Conservation (phyloP, 768 basidiomycete species). For the Hypholoma fasciculare region DNA sequence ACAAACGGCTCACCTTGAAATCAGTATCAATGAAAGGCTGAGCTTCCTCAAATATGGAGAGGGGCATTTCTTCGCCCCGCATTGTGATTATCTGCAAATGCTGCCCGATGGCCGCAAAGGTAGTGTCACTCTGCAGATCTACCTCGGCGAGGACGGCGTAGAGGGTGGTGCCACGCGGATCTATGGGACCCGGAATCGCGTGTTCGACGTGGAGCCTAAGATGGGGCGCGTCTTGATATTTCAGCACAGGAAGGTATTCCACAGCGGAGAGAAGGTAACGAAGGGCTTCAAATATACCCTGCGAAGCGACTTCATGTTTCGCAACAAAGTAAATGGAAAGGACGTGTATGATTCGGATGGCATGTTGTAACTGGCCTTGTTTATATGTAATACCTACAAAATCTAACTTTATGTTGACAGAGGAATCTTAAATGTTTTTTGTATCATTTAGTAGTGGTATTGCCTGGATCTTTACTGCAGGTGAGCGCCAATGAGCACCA, state of each 20-base stretch:
- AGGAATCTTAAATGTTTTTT: too few species aligned
- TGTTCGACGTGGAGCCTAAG: slow-evolving; percentile 42
- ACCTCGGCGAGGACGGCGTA: slow-evolving; percentile 39
- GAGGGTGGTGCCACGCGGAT: slow-evolving; percentile 44
- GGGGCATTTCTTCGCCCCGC: slow-evolving; percentile 41
- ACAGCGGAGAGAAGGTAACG: slow-evolving; percentile 43
- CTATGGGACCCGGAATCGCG: slow-evolving; percentile 24
- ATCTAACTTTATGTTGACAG: too few species aligned
- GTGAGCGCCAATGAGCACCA: too few species aligned
- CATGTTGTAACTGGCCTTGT: too few species aligned
- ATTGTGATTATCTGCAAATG: slow-evolving; percentile 37
- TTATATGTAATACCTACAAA: too few species aligned
- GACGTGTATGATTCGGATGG: too few species aligned
- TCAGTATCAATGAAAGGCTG: slow-evolving; percentile 42
- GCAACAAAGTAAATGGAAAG: neutral
- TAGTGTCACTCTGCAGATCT: slow-evolving; percentile 44
- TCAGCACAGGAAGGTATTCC: slow-evolving; percentile 39
- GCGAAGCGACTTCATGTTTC: slow-evolving; percentile 42
- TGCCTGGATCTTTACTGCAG: too few species aligned
- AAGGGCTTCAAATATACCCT: slow-evolving; percentile 41
- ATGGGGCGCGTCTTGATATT: slow-evolving; percentile 44
- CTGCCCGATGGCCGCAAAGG: slow-evolving; percentile 38
- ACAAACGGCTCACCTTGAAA: neutral
- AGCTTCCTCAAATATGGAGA: slow-evolving; percentile 45
- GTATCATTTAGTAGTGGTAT: too few species aligned